These are phyloP conservation scores for Russula brevipes DNA, from an alignment of 768 basidiomycete species.

Conservation along the genomic window DNA sequence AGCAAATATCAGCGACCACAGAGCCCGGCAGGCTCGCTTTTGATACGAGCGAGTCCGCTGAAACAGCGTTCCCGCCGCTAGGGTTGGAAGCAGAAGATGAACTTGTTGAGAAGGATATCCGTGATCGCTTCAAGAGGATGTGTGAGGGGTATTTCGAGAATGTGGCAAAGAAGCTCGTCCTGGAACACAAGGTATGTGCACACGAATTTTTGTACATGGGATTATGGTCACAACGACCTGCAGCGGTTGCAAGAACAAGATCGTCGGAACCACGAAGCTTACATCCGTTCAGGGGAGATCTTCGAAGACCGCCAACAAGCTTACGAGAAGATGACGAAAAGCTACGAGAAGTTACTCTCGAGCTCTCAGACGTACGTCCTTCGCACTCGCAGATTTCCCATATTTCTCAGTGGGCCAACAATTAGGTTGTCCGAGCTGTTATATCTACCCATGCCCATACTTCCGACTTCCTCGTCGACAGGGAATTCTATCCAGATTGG, in stretches of 20 bases:
- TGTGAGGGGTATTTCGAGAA: conserved; percentile 91
- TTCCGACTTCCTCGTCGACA: conserved; percentile 81
- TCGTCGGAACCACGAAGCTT: conserved; percentile 94
- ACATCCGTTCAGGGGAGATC: conserved; percentile 98
- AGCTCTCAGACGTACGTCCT: conserved; percentile 76
- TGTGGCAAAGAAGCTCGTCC: conserved; percentile 85
- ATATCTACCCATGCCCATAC: conserved; percentile 68
- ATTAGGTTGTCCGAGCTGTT: conserved; percentile 86
- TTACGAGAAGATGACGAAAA: conserved; percentile 97
- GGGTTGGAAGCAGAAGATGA: conserved; percentile 50
- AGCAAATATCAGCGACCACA: conserved; percentile 52
- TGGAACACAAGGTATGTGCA: conserved; percentile 75
- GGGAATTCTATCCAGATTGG: conserved; percentile 79
- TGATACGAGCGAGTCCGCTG: conserved; percentile 30
- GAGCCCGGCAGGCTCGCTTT: conserved; percentile 55
- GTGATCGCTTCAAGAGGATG: conserved; percentile 87
- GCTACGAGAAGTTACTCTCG: conserved; percentile 85
- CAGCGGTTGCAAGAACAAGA: conserved; percentile 97
- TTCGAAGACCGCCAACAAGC: conserved; percentile 98
- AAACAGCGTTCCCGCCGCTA: conserved; percentile 33
- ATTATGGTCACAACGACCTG: neutral
- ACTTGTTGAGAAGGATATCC: conserved; percentile 78
- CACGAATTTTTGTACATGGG: neutral
- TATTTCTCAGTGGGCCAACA: neutral
- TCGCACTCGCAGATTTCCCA: neutral